Conservation (phyloP, 2,329 filamentous ascomycete species). For the Dactylellina parvicollis region DNA sequence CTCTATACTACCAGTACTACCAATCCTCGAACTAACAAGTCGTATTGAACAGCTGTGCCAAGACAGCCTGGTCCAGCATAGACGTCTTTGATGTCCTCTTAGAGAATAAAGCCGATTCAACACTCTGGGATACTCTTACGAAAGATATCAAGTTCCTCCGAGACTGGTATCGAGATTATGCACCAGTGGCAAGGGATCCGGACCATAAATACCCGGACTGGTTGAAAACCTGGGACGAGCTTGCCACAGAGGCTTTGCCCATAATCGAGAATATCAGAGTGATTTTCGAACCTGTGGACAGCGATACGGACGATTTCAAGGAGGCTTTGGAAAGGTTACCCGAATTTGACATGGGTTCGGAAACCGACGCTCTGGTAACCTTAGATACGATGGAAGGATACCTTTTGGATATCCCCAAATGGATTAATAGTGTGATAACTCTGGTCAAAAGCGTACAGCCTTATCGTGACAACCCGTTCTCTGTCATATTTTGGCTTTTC, state of each 20-base stretch:
- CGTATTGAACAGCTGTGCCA: background rate
- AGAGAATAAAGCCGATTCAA: background rate
- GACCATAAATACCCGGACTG: background rate
- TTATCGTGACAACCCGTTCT: background rate
- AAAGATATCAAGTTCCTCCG: slow-evolving; percentile 1
- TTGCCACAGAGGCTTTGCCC: background rate
- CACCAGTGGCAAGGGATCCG: background rate
- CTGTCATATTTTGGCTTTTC: slow-evolving; percentile 31
- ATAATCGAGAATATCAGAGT: slow-evolving; percentile 24
- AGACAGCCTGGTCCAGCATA: background rate
- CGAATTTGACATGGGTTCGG: background rate
- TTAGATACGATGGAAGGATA: slow-evolving; percentile 23
- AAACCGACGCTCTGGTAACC: background rate
- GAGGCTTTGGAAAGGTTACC: background rate
- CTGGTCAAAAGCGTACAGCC: background rate
- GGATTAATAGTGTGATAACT: slow-evolving; percentile 8
- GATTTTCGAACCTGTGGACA: slow-evolving; percentile 18
- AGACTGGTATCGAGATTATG: slow-evolving; percentile 2
- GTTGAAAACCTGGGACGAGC: slow-evolving; percentile 12
- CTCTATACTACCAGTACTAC: background rate
- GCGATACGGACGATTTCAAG: background rate
- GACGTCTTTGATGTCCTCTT: slow-evolving; percentile 16
- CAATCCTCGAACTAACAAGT: background rate
- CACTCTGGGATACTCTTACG: slow-evolving; percentile 13
- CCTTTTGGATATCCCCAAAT: slow-evolving; percentile 4